These are phyloP conservation scores for Diaporthe batatas DNA, from an alignment of 2,329 filamentous ascomycete species.

Conservation along the genomic window DNA sequence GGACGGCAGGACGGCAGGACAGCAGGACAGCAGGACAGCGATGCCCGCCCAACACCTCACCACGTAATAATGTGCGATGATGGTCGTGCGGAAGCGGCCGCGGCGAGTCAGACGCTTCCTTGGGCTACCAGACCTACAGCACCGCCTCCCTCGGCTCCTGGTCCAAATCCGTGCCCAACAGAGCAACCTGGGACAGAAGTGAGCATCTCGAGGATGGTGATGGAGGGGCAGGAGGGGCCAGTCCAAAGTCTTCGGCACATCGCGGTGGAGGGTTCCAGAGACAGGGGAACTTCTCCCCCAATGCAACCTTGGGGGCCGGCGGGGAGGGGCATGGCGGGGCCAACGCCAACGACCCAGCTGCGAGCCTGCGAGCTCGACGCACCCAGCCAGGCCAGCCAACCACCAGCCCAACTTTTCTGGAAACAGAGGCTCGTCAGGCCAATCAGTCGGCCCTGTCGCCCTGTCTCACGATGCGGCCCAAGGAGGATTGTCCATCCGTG, in stretches of 20 bases:
- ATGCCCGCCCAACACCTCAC: not conserved
- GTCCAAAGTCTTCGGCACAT: conserved; percentile 5
- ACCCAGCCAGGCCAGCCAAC: too few relatives aligned
- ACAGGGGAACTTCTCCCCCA: conserved; percentile 10
- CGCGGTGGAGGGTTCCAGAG: not conserved
- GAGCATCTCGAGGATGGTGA: conserved; percentile 2
- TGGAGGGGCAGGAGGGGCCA: conserved; percentile 2
- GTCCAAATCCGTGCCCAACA: not conserved
- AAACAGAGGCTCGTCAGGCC: not conserved
- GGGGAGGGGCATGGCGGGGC: conserved; percentile 24
- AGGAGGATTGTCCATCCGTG: conserved; percentile 3
- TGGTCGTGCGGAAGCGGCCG: conserved; percentile 10
- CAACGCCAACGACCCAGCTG: conserved; percentile 13
- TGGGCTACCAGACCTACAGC: conserved; percentile 24
- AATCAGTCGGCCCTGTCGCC: conserved; percentile 25
- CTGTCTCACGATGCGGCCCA: conserved; percentile 30
- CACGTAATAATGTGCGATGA: conserved; percentile 1
- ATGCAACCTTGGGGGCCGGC: conserved; percentile 12
- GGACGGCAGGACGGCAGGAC: too few relatives aligned
- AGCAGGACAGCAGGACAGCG: not conserved
- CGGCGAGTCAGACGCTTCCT: conserved; percentile 28
- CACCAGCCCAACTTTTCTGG: conserved; percentile 25
- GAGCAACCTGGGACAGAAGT: not conserved
- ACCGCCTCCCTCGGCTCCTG: conserved; percentile 1
- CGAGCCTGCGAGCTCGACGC: too few relatives aligned